Base-by-base conservation (phyloP, 192 early-diverging fungal genomes). In the Pilaira anomala region DNA sequence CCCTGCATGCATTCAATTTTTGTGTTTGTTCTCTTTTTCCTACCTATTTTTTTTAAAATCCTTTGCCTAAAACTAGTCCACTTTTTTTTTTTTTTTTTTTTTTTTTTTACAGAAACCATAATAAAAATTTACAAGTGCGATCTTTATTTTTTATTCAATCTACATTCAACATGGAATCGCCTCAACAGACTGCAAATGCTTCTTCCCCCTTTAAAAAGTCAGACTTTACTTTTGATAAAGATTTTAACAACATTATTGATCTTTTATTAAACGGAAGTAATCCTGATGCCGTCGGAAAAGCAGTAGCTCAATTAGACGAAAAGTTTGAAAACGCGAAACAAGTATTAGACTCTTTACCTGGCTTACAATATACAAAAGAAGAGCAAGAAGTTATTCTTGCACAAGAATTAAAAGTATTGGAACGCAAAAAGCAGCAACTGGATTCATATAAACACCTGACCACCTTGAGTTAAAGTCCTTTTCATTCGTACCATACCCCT, bases 301-400 rank as follows among this genome's bases (percentile, higher is more conserved):
- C 71, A 1, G 71, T 73, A 36, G 65, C 62, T 11, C 65, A 67
- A n/a, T 40, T 73, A 21, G 56, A 67, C 19, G 64, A 67, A 29
- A 49, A 55, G 33, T 58, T 73, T 53, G 71, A 73, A 22, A 33
- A 66, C 11, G 71, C 65, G 11, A 49, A 61, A 36, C 60, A 44
- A 28, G 52, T 73, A n/a, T 30, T 73, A 14, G 52, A 66, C 21
- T 65, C 67, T 24, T 52, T 73, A 58, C 71, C 71, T 26, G 71
- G 71, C 16, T 49, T 73, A 22, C 64, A 73, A n/a, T 64, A 73
- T 22, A 54, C 46, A 2, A 62, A 73, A 36, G 53, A 67, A 40
- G 71, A 67, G 16, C 71, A 73, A 46, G 61, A 67, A 41, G 61
- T 41, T 3, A 73, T 73, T 16, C 48, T 73, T 19, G 42, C 51